Evolutionary conservation across 768 basidiomycete species (phyloP).

Genomic region (Pleurotus djamor): DNA sequence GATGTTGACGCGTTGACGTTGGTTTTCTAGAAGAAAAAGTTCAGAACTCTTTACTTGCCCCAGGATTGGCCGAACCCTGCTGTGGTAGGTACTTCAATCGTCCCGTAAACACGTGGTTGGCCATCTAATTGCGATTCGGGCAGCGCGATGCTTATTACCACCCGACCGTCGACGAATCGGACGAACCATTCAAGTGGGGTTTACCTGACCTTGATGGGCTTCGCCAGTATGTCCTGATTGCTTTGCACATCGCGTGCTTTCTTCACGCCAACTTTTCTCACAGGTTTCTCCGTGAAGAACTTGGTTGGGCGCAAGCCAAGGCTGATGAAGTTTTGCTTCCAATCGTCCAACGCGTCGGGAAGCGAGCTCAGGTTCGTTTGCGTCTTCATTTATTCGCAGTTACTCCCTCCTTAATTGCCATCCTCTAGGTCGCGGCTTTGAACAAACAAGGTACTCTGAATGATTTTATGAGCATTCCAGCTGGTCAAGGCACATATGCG

Average conservation of each 20-base stretch:
- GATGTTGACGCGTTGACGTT: conserved; percentile 11
- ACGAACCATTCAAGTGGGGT: conserved; percentile 96
- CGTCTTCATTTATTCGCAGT: not conserved
- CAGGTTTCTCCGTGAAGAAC: conserved; percentile 74
- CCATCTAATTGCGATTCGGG: not conserved
- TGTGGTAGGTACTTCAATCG: conserved; percentile 72
- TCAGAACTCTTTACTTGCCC: conserved; percentile 77
- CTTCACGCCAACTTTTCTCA: conserved; percentile 7
- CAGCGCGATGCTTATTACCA: conserved; percentile 93
- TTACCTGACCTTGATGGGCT: conserved; percentile 94
- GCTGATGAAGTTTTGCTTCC: conserved; percentile 91
- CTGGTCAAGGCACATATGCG: conserved; percentile 66
- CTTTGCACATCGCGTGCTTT: not conserved
- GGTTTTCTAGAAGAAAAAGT: conserved; percentile 76
- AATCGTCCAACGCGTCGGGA: conserved; percentile 86
- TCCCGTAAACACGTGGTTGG: not conserved
- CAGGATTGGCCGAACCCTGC: conserved; percentile 90
- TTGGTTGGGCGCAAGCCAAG: conserved; percentile 80
- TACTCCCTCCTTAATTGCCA: not conserved
- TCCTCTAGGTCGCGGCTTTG: conserved; percentile 48
- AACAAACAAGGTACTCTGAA: conserved; percentile 80
- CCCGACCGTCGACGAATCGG: conserved; percentile 86
- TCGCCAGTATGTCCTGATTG: conserved; percentile 53
- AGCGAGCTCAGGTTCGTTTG: conserved; percentile 64
- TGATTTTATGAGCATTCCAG: conserved; percentile 69